These are phyloP conservation scores for Ceratocystis eucalypticola DNA, from an alignment of 2,329 filamentous ascomycete genomes.

Conservation along the genomic window DNA sequence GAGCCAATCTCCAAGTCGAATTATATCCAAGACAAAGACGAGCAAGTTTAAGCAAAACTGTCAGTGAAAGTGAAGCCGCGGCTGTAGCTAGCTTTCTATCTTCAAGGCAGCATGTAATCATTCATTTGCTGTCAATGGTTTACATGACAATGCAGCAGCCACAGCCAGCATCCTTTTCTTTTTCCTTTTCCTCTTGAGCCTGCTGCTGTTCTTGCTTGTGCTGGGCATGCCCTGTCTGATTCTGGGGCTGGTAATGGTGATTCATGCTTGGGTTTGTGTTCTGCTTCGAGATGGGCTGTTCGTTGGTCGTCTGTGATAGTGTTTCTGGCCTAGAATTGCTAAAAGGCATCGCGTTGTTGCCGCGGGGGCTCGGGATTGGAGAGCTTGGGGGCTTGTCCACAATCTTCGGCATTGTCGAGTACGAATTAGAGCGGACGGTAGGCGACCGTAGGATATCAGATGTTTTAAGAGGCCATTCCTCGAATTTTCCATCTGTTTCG, in stretches of 20 bases:
- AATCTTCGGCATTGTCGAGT: conserved; percentile 52
- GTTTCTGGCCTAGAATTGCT: conserved; percentile 11
- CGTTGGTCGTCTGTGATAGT: not conserved
- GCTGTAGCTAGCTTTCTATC: not conserved
- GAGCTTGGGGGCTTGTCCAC: conserved; percentile 27
- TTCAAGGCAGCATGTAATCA: not conserved
- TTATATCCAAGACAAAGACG: not conserved
- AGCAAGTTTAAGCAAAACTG: not conserved
- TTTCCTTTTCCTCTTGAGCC: conserved; percentile 27
- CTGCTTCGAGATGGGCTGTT: conserved; percentile 22
- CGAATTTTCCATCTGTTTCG: conserved; percentile 18
- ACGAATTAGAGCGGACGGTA: conserved; percentile 32
- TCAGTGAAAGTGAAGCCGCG: not conserved
- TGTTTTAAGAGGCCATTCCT: conserved; percentile 48
- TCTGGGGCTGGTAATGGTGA: not conserved
- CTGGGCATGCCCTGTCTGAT: conserved; percentile 2
- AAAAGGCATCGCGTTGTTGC: conserved; percentile 6
- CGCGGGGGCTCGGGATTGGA: conserved; percentile 27
- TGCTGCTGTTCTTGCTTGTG: conserved; percentile 20
- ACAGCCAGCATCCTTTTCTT: conserved; percentile 34
- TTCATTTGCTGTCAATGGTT: not conserved
- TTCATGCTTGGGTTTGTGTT: not conserved
- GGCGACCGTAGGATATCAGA: conserved; percentile 31
- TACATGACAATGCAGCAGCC: conserved; percentile 41
- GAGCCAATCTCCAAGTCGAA: too few species aligned